These are phyloP conservation scores for Aspergillus indologenus DNA, from an alignment of 495 filamentous ascomycete genomes.

Conservation along the genomic window DNA sequence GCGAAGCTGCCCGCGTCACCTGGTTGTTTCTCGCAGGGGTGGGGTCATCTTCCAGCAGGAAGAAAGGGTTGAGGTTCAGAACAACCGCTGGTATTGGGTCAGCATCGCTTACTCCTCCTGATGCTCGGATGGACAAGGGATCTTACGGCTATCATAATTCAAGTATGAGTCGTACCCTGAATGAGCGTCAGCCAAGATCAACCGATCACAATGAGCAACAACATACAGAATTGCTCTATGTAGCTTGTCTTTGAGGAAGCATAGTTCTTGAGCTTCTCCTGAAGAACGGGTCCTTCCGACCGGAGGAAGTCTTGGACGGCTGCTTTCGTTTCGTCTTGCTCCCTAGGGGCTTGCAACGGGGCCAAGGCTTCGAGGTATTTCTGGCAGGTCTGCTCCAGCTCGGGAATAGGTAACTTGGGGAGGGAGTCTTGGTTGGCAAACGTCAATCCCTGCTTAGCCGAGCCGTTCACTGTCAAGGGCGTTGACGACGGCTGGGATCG, in stretches of 20 bases:
- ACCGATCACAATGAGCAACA: neutral
- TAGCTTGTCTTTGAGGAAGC: conserved; percentile 91
- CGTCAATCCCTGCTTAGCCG: conserved; percentile 54
- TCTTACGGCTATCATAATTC: conserved; percentile 87
- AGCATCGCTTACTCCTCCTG: conserved; percentile 1
- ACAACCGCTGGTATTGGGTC: conserved; percentile 64
- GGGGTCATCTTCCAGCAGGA: conserved; percentile 94
- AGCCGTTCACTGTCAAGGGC: conserved; percentile 22
- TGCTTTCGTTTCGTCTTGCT: conserved; percentile 77
- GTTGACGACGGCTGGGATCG: conserved; percentile 15
- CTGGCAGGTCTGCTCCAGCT: conserved; percentile 75
- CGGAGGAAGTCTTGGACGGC: conserved; percentile 84
- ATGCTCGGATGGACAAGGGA: neutral
- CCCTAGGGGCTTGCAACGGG: conserved; percentile 74
- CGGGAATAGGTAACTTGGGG: conserved; percentile 90
- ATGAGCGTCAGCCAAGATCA: conserved; percentile 11
- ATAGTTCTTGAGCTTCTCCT: conserved; percentile 89
- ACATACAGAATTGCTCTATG: conserved; percentile 98
- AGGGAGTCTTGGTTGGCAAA: conserved; percentile 86
- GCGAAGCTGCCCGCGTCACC: conserved; percentile 88
- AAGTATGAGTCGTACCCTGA: conserved; percentile 98
- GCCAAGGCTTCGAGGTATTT: conserved; percentile 79
- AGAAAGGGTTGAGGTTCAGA: conserved; percentile 96
- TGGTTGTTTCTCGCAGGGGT: conserved; percentile 95
- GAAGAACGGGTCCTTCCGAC: conserved; percentile 77